Evolutionary conservation across 768 basidiomycete genomes (phyloP).

Genomic region (Xerocomus potaroensis): DNA sequence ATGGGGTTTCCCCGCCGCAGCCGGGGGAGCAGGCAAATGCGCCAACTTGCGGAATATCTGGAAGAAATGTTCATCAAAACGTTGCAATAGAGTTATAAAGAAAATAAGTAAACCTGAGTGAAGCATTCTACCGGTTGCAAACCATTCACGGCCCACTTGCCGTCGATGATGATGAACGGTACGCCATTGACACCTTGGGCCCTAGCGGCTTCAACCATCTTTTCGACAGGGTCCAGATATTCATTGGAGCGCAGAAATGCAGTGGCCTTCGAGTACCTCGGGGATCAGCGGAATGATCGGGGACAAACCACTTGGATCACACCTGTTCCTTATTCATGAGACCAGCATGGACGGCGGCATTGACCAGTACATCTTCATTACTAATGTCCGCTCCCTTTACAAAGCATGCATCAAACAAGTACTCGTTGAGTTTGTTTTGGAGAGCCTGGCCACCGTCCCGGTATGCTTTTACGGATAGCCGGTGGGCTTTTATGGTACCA

Average conservation of each 20-base stretch:
- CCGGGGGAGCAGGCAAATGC: slow-evolving; percentile 7
- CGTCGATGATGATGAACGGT: slow-evolving; percentile 46
- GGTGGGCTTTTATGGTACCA: slow-evolving; percentile 38
- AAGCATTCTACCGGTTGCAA: slow-evolving; percentile 40
- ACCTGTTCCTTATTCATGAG: slow-evolving; percentile 37
- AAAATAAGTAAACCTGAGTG: slow-evolving; percentile 23
- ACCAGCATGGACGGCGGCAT: slow-evolving; percentile 32
- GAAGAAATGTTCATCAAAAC: background rate
- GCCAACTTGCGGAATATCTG: slow-evolving; percentile 31
- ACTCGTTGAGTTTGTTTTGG: slow-evolving; percentile 34
- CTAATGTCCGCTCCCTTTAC: slow-evolving; percentile 33
- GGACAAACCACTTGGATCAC: background rate
- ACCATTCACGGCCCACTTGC: slow-evolving; percentile 42
- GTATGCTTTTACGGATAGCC: slow-evolving; percentile 41
- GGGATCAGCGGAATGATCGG: background rate
- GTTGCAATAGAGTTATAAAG: too few species aligned
- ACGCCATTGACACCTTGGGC: slow-evolving; percentile 44
- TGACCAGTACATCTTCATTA: slow-evolving; percentile 31
- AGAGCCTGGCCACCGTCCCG: slow-evolving; percentile 32
- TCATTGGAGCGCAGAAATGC: slow-evolving; percentile 38
- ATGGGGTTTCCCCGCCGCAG: background rate
- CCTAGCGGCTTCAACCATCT: slow-evolving; percentile 36
- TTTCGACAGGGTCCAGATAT: slow-evolving; percentile 35
- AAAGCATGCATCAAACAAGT: slow-evolving; percentile 39
- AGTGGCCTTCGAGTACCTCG: slow-evolving; percentile 24